Base-by-base conservation (phyloP, 129 eudicot species). In the Deinandra increscens region DNA sequence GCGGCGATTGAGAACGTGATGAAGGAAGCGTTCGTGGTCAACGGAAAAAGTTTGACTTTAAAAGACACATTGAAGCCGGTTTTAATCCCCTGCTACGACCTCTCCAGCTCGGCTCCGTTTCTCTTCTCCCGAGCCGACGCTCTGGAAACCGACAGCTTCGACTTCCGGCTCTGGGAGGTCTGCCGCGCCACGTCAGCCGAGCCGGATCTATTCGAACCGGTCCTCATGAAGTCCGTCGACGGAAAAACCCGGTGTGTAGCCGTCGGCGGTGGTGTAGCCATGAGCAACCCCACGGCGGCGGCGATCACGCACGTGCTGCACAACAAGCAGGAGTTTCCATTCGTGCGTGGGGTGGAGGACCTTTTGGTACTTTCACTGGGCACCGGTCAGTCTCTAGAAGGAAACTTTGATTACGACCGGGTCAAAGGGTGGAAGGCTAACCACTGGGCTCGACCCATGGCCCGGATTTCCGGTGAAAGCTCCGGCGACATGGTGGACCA, bases 271-370 rank as follows among this genome's bases (percentile, higher is more conserved):
- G 73, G 81, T 5, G 56, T 78, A 17, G 68, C 77, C 7, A 70
- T 78, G 81, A 78, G 72, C 55, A 78, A 70, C 77, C 77, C 75
- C 0, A 71, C 81, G 0, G 72, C 96, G 14, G 92, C 97, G 29
- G 96, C 97, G 7, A 91, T 91, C 3, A 91, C 96, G 0, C 97
- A 91, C 56, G 96, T 91, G 72, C 62, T 91, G 64, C 97, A 91
- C 37, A 91, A 91, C 79, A 91, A 91, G 49, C 90, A 88, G 75
- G 97, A 91, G 49, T 91, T 91, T 44, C 97, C 97, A 42, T 86
- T 83, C 59, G 97, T 91, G 37, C 79, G 88, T 2, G 97, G 96
- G 14, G 90, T 91, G 50, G 97, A 91, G 90, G 97, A 91, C 68
- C 82, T 91, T 74, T 72, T 91, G 84, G 96, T 91, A 67, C 90